Conservation (phyloP, 2,329 filamentous ascomycete genomes). For the Claviceps pusilla region DNA sequence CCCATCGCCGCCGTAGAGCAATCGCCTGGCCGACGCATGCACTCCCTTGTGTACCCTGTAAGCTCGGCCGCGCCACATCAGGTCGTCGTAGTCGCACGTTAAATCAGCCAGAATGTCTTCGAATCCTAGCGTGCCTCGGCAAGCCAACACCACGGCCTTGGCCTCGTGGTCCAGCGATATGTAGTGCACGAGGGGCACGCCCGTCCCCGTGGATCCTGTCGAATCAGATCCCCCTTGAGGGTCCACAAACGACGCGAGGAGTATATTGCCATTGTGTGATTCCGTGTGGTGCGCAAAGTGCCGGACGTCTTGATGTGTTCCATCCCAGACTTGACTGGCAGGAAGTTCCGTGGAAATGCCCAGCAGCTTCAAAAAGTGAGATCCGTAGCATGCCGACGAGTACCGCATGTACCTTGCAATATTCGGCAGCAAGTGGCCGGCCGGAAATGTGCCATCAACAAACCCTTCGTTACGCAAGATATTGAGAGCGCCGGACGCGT, state of each 20-base stretch:
- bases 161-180: slow-evolving; percentile 57
- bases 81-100: slow-evolving; percentile 57
- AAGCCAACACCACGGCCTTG: slow-evolving; percentile 57
- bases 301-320: slow-evolving; percentile 44
- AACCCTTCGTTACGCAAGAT: slow-evolving; percentile 36
- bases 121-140: slow-evolving; percentile 57
- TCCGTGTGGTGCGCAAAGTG: slow-evolving; percentile 50
- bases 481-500: slow-evolving; percentile 31
- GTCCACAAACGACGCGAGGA: slow-evolving; percentile 58
- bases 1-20: slow-evolving; percentile 53
- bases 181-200: slow-evolving; percentile 58
- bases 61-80: slow-evolving; percentile 45
- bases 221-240: slow-evolving; percentile 51
- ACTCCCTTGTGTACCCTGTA: slow-evolving; percentile 65
- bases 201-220: slow-evolving; percentile 47
- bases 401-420: slow-evolving; percentile 52
- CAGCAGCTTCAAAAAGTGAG: slow-evolving; percentile 46
- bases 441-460: slow-evolving; percentile 44
- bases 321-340: slow-evolving; percentile 25
- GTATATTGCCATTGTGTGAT: slow-evolving; percentile 39
- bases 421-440: slow-evolving; percentile 44
- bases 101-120: slow-evolving; percentile 61
- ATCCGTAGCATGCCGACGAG: slow-evolving; percentile 51
- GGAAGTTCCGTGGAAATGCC: slow-evolving; percentile 41
- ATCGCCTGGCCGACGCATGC: slow-evolving; percentile 52